A percentile compares a stretch with the other conserved stretches of the same genome.
Conservation (phyloP, 495 filamentous ascomycete species). For the Aspergillus saccharolyticus region DNA sequence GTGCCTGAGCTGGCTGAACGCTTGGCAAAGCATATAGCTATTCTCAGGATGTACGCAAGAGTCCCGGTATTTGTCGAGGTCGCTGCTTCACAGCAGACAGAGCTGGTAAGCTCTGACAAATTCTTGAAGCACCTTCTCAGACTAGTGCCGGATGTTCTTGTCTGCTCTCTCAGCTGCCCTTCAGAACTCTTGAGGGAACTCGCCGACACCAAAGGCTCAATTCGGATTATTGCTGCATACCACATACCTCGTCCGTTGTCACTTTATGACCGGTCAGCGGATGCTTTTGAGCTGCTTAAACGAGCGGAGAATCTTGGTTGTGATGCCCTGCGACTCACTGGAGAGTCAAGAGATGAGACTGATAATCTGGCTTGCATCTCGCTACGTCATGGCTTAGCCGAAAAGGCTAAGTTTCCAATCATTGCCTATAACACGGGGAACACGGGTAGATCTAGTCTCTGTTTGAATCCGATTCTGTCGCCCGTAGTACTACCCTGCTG, state of each 20-base stretch:
- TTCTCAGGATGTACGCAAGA: conserved; percentile 16
- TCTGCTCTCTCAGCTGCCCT: conserved; percentile 7
- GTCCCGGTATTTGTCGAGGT: conserved; percentile 19
- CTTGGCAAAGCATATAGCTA: conserved; percentile 16
- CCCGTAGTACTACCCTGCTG: conserved; percentile 39
- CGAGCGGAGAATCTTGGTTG: not conserved
- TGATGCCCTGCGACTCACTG: not conserved
- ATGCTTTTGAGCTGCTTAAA: not conserved
- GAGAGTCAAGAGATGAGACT: not conserved
- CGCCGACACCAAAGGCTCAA: not conserved
- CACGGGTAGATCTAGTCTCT: conserved; percentile 50
- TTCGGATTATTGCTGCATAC: not conserved
- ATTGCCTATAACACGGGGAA: conserved; percentile 17
- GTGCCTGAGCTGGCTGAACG: not conserved
- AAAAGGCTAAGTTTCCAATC: conserved; percentile 11
- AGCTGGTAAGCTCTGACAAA: conserved; percentile 3
- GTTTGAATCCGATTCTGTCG: conserved; percentile 56
- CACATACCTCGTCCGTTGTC: not conserved
- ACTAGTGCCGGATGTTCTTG: conserved; percentile 21
- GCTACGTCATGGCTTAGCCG: not conserved
- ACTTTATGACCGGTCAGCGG: too few relatives aligned
- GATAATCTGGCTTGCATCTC: not conserved
- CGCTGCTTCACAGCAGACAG: not conserved
- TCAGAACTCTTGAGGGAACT: not conserved
- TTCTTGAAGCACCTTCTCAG: conserved; percentile 16